Base-by-base conservation (phyloP, 768 basidiomycete genomes). In the Scleroderma bovista region DNA sequence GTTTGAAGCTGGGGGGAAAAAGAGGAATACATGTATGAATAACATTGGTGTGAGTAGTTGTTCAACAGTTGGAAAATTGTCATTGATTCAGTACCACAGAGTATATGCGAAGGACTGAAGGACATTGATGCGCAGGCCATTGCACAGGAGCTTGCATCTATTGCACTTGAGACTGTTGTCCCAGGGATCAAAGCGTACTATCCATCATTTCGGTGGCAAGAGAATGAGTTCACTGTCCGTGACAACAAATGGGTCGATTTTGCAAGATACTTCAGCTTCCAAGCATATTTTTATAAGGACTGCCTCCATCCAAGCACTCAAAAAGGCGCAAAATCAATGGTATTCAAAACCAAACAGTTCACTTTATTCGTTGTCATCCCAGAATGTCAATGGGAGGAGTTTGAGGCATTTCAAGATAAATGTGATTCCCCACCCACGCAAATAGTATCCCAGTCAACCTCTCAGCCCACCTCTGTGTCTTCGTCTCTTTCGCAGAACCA, bases 201-300 rank as follows among this genome's bases (percentile, higher is more conserved):
- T 9, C 33, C 38, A 3, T 2, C 24, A 9, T 54, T 54, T 39
- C 19, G 6, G 20, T 54, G 53, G 49, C 11, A 19, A 31, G 32
- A 37, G 3, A 19, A 40, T 11, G 38, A 54, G 31, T 54, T 54
- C 17, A 32, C 50, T n/a, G 45, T 54, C 6, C 31, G 22, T 11
- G 41, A 54, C 29, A 41, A 31, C 10, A n/a, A 34, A 31, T 54
- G 53, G 48, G 53, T 51, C 10, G 26, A 46, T 33, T 44, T 54
- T 29, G 2, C 34, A 17, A 46, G 13, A 11, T 40, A 54, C 19
- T 7, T 2, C 3, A 34, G 15, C n/a, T 15, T n/a, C 23, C 22
- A 4, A 10, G 19, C 37, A 16, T 53, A 54, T 16, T 54, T 54
- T 39, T 46, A 46, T 11, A 12, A 47, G 3, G 39, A 47, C 8